Conservation (phyloP, 176 grass and related monocot genomes). For the Cymbopogon citratus region DNA sequence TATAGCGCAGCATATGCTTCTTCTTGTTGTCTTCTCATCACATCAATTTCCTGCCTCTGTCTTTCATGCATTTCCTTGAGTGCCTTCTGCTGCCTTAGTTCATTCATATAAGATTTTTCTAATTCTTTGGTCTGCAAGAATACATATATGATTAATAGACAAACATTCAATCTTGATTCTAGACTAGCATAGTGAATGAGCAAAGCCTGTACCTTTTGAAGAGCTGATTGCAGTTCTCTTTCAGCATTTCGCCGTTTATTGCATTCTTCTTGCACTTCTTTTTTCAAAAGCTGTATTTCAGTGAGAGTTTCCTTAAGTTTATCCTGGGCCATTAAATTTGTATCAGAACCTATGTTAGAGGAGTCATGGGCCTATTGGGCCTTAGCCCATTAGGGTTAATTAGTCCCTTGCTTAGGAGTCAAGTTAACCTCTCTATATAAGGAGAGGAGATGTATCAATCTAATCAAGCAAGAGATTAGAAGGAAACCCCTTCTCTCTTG, state of each 20-base stretch:
- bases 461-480: no score
- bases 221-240: constrained; percentile 33
- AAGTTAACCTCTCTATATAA: no score
- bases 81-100: not conserved
- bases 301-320: constrained; percentile 31
- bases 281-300: constrained; percentile 38
- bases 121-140: constrained; percentile 7
- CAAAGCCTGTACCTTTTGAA: constrained; percentile 34
- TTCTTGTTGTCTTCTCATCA: not conserved
- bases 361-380: not conserved
- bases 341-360: not conserved
- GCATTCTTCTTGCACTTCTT: constrained; percentile 46
- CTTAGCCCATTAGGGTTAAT: no score
- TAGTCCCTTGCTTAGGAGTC: no score
- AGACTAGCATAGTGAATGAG: not conserved
- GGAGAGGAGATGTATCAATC: no score
- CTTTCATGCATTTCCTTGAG: not conserved
- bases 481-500: no score
- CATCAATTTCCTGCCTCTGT: not conserved
- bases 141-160: not conserved
- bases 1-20: not conserved
- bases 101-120: not conserved
- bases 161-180: not conserved
- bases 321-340: constrained; percentile 7
- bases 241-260: constrained; percentile 47